These are phyloP conservation scores for Eutrema yunnanense DNA, from an alignment of 345 rosid species.

Conservation along the genomic window DNA sequence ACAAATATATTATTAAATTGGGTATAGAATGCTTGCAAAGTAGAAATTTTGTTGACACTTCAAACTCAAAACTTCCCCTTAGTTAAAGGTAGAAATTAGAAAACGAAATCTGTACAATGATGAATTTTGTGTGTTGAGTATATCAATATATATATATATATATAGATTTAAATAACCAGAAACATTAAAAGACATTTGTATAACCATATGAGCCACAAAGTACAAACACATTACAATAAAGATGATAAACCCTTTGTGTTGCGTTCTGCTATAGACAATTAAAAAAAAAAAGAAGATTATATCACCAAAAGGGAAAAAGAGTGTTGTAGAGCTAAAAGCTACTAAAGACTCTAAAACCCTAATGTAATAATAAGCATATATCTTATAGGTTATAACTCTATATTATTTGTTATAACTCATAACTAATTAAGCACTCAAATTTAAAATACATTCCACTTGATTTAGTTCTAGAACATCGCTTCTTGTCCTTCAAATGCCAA, in stretches of 20 bases:
- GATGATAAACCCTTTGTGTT: slow-evolving; percentile 6
- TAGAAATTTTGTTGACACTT: neutral
- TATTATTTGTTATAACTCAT: slow-evolving; percentile 19
- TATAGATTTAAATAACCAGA: neutral
- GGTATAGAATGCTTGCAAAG: neutral
- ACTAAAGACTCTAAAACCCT: slow-evolving; percentile 30
- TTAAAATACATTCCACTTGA: neutral
- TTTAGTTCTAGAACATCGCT: slow-evolving; percentile 29
- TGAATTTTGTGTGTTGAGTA: neutral
- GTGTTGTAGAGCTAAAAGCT: slow-evolving; percentile 30
- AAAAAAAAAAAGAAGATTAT: neutral
- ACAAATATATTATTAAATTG: neutral
- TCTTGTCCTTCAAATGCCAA: slow-evolving; percentile 38
- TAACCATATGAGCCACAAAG: slow-evolving; percentile 16
- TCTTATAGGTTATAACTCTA: slow-evolving; percentile 12
- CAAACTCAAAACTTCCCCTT: neutral
- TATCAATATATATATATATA: neutral
- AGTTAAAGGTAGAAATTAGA: neutral
- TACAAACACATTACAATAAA: neutral
- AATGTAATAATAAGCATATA: slow-evolving; percentile 10
- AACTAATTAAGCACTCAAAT: slow-evolving; percentile 3
- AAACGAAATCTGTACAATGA: neutral
- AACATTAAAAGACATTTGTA: neutral
- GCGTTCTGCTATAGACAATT: slow-evolving; percentile 11
- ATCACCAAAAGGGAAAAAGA: slow-evolving; percentile 22